Evolutionary conservation across 1,284 basidiomycete species (phyloP), one percentile per base, ranked within the genome.

Genomic region (Xanthoconium separans): DNA sequence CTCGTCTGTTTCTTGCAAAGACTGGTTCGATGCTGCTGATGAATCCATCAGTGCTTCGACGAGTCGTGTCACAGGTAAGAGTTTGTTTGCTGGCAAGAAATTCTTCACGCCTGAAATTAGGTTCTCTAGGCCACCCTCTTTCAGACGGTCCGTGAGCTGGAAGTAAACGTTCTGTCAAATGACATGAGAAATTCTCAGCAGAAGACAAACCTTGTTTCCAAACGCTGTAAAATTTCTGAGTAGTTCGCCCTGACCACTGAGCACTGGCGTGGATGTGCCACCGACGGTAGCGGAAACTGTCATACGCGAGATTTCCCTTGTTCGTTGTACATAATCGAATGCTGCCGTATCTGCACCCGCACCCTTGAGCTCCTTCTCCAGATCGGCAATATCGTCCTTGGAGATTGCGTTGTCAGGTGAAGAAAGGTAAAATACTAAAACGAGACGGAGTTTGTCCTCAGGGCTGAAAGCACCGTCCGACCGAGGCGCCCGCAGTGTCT

Each of bases 41-140:
- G 96, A 95, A 68, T 99, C 97, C 94, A 99, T 98, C 22, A 99
- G 78, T 6, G 96, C 95, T 64, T 98, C 95, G 2, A 93, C 89
- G 24, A 99, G 79, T 8, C 96, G 86, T 0, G 97, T 98, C 44
- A 98, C 85, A 9, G 93, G 89, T 41, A 98, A 81, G 54, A 98
- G 85, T 73, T 99, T 99, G 68, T 94, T 93, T 0, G 92, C 89
- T 0, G 97, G 97, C 13, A 99, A 75, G 79, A 99, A 96, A 75
- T 98, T 98, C 73, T 98, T 98, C 57, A 99, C 97, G 30, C 95
- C 96, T 2, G 95, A 95, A 54, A 99, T 92, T 12, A 99, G 78
- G 70, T 97, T 96, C 69, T 99, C 96, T 39, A 97, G 79, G 22
- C 94, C 94, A 36, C 93, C 91, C 70, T 98, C 96, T 73, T 97